Conservation (phyloP, 1,284 basidiomycete species). For the Ganoderma sinense region DNA sequence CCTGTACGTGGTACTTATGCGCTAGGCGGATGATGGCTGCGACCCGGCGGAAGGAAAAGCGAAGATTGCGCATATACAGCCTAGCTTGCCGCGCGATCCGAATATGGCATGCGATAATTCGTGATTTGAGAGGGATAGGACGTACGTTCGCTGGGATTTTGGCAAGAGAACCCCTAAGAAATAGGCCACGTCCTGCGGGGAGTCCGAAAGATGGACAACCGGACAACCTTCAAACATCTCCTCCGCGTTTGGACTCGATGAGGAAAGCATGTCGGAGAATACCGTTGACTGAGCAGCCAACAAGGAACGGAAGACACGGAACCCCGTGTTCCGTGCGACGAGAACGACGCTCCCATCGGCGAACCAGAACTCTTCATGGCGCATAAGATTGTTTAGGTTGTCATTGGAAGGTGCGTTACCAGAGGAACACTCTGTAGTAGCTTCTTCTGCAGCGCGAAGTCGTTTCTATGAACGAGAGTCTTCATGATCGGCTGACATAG, state of each 20-base stretch:
- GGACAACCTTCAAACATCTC: conserved; percentile 22
- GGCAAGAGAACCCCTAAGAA: conserved; percentile 9
- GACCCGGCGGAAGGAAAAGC: not conserved
- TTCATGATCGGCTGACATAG: too few species aligned
- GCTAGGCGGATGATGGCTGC: not conserved
- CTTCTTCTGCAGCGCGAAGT: too few species aligned
- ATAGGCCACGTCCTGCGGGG: conserved; percentile 10
- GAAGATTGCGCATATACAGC: not conserved
- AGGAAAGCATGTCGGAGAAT: conserved; percentile 28
- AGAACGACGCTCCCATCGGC: conserved; percentile 32
- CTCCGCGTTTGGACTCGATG: conserved; percentile 19
- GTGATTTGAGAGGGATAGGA: not conserved
- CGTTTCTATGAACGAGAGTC: too few species aligned
- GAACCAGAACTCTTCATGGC: conserved; percentile 29
- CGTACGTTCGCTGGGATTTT: not conserved
- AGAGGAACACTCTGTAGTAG: too few species aligned
- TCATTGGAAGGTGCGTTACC: too few species aligned
- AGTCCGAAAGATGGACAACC: conserved; percentile 25
- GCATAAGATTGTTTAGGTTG: not conserved
- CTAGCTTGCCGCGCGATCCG: too few species aligned
- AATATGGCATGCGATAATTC: too few species aligned
- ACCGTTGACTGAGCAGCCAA: conserved; percentile 26
- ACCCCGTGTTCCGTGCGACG: conserved; percentile 19
- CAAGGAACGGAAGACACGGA: conserved; percentile 26
- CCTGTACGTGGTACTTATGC: conserved; percentile 2